phyloP scores from a whole-genome alignment of 140 eudicot species.

The Erigeron philadelphicus region DNA sequence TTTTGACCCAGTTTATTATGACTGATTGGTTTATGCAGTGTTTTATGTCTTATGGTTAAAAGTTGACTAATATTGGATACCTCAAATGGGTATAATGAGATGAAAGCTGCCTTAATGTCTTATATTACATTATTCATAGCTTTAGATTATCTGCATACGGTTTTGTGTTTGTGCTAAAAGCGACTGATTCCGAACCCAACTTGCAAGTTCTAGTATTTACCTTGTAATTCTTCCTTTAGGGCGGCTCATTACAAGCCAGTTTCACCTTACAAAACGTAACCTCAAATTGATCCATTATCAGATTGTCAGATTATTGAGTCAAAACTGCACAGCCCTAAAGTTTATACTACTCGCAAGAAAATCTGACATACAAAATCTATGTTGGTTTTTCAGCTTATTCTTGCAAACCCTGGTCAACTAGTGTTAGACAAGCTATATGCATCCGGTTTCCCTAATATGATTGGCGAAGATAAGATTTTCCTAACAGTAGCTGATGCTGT shows the following conservation, averaged over 20 bases:
- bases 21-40: background rate
- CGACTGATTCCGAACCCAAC: too few relatives aligned
- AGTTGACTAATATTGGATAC: background rate
- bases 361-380: background rate
- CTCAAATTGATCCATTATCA: too few relatives aligned
- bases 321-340: background rate
- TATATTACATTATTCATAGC: background rate
- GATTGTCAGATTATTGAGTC: too few relatives aligned
- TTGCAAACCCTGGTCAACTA: conserved; percentile 67
- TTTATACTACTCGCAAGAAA: background rate
- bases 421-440: conserved; percentile 71
- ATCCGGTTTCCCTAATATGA: conserved; percentile 46
- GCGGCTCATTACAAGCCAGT: too few relatives aligned
- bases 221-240: too few relatives aligned
- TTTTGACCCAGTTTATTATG: background rate
- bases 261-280: too few relatives aligned
- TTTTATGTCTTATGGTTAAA: background rate
- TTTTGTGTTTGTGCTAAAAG: background rate
- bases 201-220: too few relatives aligned
- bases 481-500: conserved; percentile 84
- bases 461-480: conserved; percentile 67
- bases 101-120: background rate
- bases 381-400: conserved; percentile 47
- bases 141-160: background rate
- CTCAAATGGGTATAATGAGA: background rate